Base-by-base conservation (phyloP, 495 filamentous ascomycete genomes). In the Apodospora peruviana region DNA sequence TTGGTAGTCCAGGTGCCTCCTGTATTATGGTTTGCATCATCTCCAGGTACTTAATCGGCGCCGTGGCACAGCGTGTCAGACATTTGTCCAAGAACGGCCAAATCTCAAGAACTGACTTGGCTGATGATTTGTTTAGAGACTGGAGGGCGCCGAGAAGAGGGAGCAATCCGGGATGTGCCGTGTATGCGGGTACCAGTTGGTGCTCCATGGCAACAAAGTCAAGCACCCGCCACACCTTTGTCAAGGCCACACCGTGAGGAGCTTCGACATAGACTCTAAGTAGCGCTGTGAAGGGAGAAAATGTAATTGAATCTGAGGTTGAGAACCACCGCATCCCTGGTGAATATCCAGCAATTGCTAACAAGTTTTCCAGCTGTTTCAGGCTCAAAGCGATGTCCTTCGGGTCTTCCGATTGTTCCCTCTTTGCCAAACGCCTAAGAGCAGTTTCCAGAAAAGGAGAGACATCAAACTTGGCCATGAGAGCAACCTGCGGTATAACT, bases 401-500 rank as follows among this genome's bases (percentile, higher is more conserved):
- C 0, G 73, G 68, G 25, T 71, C 66, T 5, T 64, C 67, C 1
- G 54, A 16, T 12, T 72, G 57, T n/a, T n/a, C n/a, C 12, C 55
- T 52, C 19, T 83, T 76, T 5, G 78, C 52, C 25, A 66, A 47
- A 35, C 72, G 66, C 40, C 73, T 69, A 37, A 95, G 66, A 5
- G 81, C 75, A 43, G 81, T 75, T 14, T 85, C 77, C n/a, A 96
- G 67, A 14, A 86, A 69, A 4, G 83, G 64, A 0, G 89, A 88
- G 14, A 91, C 85, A 64, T 96, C 94, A 53, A 96, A 89, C 43
- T 81, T 90, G 43, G 91, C 87, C 48, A 83, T 82, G 23, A 94
- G 68, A 0, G 90, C 90, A 17, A 88, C 66, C 56, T 89, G 82
- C 2, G 93, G 90, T 20, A 90, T 70, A 2, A 89, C 77, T 55